Percentiles rank a stretch among this genome's conserved stretches.
These are phyloP conservation scores for Xylaria scruposa DNA, from an alignment of 495 filamentous ascomycete species.

Conservation along the genomic window DNA sequence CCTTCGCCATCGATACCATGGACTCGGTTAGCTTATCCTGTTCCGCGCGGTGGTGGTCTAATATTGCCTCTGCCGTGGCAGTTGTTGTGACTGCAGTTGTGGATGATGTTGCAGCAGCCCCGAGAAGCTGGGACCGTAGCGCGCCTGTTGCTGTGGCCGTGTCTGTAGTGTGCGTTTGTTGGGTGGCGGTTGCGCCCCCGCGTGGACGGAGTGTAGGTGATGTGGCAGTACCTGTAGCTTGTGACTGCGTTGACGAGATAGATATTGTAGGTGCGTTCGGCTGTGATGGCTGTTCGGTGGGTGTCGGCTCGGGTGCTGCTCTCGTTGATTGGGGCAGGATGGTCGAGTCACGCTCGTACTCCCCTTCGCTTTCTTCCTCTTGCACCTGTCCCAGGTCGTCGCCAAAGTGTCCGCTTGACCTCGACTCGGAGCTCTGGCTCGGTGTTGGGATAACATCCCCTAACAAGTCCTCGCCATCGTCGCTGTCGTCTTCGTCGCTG, in stretches of 20 bases:
- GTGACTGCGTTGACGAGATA: slow-evolving; percentile 11
- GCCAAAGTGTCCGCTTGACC: slow-evolving; percentile 39
- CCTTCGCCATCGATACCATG: slow-evolving; percentile 75
- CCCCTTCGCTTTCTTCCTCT: slow-evolving; percentile 25
- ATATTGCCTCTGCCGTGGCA: slow-evolving; percentile 66
- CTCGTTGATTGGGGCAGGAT: slow-evolving; percentile 22
- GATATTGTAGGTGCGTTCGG: background rate
- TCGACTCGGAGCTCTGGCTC: slow-evolving; percentile 54
- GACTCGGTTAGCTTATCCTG: slow-evolving; percentile 85
- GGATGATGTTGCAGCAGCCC: slow-evolving; percentile 35
- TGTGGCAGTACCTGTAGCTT: slow-evolving; percentile 33
- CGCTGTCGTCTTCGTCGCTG: slow-evolving; percentile 50
- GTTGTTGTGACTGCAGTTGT: slow-evolving; percentile 43
- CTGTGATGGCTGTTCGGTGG: slow-evolving; percentile 6
- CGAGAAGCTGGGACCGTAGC: slow-evolving; percentile 48
- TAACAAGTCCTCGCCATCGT: slow-evolving; percentile 58
- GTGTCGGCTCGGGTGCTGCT: slow-evolving; percentile 20
- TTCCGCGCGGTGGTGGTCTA: slow-evolving; percentile 75
- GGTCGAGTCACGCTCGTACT: slow-evolving; percentile 26
- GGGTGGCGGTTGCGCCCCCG: slow-evolving; percentile 30
- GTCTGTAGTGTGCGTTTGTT: slow-evolving; percentile 28
- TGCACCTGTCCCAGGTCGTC: slow-evolving; percentile 18
- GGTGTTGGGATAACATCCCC: slow-evolving; percentile 54
- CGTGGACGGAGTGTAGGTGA: slow-evolving; percentile 38
- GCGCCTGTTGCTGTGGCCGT: slow-evolving; percentile 34